These are phyloP conservation scores for Phascolomyces articulosus DNA, from an alignment of 371 early-diverging fungal genomes.

Conservation along the genomic window DNA sequence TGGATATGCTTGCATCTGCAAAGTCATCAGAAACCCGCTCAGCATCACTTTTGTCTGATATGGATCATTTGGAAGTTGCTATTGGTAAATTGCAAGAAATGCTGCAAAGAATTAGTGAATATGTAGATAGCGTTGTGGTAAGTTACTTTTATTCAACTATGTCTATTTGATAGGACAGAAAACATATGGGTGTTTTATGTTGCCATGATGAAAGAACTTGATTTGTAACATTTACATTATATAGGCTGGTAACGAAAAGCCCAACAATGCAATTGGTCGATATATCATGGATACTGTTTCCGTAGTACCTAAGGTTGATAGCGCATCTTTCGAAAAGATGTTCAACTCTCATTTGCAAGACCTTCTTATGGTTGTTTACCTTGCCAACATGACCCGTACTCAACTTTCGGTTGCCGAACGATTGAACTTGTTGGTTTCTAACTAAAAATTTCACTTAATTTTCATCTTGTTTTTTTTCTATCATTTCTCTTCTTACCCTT, in stretches of 20 bases:
- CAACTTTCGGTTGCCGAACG: constrained; percentile 93
- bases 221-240: too few relatives aligned
- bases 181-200: neutral
- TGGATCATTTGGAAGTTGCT: constrained; percentile 88
- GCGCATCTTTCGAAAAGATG: constrained; percentile 83
- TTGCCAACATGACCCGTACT: constrained; percentile 92
- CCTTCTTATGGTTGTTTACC: constrained; percentile 93
- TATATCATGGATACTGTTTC: constrained; percentile 93
- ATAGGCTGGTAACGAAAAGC: constrained; percentile 61
- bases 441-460: constrained; percentile 15
- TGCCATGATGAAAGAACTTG: too few relatives aligned
- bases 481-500: neutral
- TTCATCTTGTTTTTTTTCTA: neutral
- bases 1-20: constrained; percentile 80
- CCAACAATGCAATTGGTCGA: constrained; percentile 87
- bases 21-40: constrained; percentile 60
- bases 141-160: constrained; percentile 28
- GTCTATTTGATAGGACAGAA: neutral
- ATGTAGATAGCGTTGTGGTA: constrained; percentile 83
- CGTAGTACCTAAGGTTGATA: constrained; percentile 87
- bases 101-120: constrained; percentile 83
- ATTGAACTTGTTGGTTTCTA: constrained; percentile 77
- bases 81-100: constrained; percentile 80
- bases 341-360: constrained; percentile 94
- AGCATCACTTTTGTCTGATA: constrained; percentile 77